A percentile compares a stretch with the other conserved stretches of the same genome.
These are phyloP conservation scores for Trematosphaeria pertusa DNA, from an alignment of 2,329 filamentous ascomycete species.

Conservation along the genomic window DNA sequence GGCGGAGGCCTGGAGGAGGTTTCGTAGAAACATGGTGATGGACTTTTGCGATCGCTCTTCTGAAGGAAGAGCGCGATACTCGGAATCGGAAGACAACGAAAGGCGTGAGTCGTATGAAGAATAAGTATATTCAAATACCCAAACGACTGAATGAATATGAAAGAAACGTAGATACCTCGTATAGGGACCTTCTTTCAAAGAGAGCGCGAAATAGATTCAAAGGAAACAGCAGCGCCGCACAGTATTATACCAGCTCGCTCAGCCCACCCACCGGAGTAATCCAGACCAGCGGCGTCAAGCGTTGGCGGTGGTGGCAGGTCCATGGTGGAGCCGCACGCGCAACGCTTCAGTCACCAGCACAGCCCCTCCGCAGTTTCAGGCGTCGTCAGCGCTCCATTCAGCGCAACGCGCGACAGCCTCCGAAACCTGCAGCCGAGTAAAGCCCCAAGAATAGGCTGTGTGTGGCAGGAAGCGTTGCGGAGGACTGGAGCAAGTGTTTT, in stretches of 20 bases:
- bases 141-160: conserved; percentile 8
- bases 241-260: conserved; percentile 13
- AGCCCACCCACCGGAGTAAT: too few species aligned
- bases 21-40: conserved; percentile 40
- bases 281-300: too few species aligned
- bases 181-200: not conserved
- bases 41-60: conserved; percentile 2
- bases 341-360: conserved; percentile 21
- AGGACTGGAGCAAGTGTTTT: not conserved
- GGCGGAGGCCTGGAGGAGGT: conserved; percentile 32
- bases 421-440: conserved; percentile 29
- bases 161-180: conserved; percentile 6
- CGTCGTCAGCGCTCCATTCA: conserved; percentile 37
- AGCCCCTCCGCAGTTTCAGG: conserved; percentile 41
- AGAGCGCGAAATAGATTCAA: conserved; percentile 11
- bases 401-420: conserved; percentile 5
- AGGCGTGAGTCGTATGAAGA: conserved; percentile 3
- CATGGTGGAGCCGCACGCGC: conserved; percentile 22
- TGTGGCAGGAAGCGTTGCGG: conserved; percentile 1
- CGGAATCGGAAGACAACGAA: too few species aligned
- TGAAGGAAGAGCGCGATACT: too few species aligned
- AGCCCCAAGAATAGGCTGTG: conserved; percentile 18
- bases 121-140: not conserved
- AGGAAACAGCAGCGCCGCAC: conserved; percentile 7
- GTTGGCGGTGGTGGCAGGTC: too few species aligned